Evolutionary conservation across 1,284 basidiomycete species (phyloP).

Genomic region (Fomitopsis palustris): DNA sequence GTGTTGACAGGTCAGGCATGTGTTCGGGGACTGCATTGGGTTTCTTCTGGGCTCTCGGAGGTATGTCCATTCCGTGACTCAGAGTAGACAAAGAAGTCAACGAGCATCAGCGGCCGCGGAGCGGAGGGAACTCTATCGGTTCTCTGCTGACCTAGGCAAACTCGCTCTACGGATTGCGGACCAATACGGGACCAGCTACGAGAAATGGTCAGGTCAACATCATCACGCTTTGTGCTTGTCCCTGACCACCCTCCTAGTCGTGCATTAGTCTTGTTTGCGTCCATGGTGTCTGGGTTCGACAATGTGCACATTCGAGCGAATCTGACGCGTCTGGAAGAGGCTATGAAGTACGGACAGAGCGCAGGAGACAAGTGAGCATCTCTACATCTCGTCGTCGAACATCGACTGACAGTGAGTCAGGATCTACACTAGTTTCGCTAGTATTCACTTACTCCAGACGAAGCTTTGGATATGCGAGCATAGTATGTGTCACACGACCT

Average conservation of each 20-base stretch:
- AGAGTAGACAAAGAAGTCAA: slow-evolving; percentile 5
- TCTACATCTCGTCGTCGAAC: slow-evolving; percentile 24
- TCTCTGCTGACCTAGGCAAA: slow-evolving; percentile 64
- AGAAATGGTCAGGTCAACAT: slow-evolving; percentile 51
- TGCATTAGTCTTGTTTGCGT: slow-evolving; percentile 54
- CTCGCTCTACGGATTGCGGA: slow-evolving; percentile 63
- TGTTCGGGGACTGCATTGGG: slow-evolving; percentile 62
- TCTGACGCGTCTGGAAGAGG: slow-evolving; percentile 57
- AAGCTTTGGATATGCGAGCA: slow-evolving; percentile 63
- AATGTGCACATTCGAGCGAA: slow-evolving; percentile 61
- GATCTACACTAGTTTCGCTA: slow-evolving; percentile 57
- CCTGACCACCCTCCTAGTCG: slow-evolving; percentile 38
- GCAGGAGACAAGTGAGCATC: slow-evolving; percentile 57
- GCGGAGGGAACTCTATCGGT: slow-evolving; percentile 55
- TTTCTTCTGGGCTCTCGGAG: slow-evolving; percentile 68
- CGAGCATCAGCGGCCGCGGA: slow-evolving; percentile 49
- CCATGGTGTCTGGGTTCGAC: slow-evolving; percentile 65
- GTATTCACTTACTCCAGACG: slow-evolving; percentile 47
- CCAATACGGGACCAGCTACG: slow-evolving; percentile 54
- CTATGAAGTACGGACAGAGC: slow-evolving; percentile 59
- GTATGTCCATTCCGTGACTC: slow-evolving; percentile 27
- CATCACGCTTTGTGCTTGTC: not conserved
- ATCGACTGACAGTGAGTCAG: slow-evolving; percentile 28
- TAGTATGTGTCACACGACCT: slow-evolving; percentile 35
- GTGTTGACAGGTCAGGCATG: slow-evolving; percentile 51